phyloP scores from a whole-genome alignment of 2,329 filamentous ascomycete genomes.

The Aspergillus udagawae region DNA sequence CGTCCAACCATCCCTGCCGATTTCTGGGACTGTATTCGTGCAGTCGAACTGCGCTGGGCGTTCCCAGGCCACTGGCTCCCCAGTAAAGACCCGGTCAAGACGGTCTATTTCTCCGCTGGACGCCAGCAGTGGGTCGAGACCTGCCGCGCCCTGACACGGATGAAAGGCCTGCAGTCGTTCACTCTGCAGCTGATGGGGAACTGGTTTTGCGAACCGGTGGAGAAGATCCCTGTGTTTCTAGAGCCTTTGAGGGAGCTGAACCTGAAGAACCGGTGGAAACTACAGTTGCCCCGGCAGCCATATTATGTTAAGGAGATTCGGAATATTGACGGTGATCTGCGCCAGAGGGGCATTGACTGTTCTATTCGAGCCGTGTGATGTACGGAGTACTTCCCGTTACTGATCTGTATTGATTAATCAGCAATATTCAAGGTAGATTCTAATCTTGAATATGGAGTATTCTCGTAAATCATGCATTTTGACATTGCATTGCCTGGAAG shows the following conservation, averaged over 20 bases:
- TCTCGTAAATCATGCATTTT: not conserved
- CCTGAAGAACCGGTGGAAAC: constrained; percentile 23
- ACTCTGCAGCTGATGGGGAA: constrained; percentile 28
- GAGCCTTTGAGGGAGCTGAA: constrained; percentile 30
- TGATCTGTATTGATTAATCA: not conserved
- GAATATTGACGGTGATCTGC: constrained; percentile 26
- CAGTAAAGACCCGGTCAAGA: constrained; percentile 37
- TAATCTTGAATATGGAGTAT: not conserved
- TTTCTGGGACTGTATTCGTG: constrained; percentile 28
- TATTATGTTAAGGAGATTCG: constrained; percentile 31
- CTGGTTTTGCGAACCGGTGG: constrained; percentile 36
- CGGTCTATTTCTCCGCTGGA: constrained; percentile 35
- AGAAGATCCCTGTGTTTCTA: constrained; percentile 33
- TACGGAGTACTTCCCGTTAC: not conserved
- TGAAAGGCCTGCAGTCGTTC: constrained; percentile 27
- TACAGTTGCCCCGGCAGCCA: constrained; percentile 30
- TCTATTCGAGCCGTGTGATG: constrained; percentile 19
- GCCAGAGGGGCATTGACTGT: constrained; percentile 31
- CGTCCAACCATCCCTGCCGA: constrained; percentile 29
- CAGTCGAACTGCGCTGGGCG: constrained; percentile 36
- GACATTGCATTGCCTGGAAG: not conserved
- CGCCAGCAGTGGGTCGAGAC: constrained; percentile 36
- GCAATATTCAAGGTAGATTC: not conserved
- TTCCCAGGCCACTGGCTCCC: constrained; percentile 40
- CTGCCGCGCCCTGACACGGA: constrained; percentile 23